These are phyloP conservation scores for Cladosporium sp. DNA, from an alignment of 2,329 filamentous ascomycete species.

Conservation along the genomic window DNA sequence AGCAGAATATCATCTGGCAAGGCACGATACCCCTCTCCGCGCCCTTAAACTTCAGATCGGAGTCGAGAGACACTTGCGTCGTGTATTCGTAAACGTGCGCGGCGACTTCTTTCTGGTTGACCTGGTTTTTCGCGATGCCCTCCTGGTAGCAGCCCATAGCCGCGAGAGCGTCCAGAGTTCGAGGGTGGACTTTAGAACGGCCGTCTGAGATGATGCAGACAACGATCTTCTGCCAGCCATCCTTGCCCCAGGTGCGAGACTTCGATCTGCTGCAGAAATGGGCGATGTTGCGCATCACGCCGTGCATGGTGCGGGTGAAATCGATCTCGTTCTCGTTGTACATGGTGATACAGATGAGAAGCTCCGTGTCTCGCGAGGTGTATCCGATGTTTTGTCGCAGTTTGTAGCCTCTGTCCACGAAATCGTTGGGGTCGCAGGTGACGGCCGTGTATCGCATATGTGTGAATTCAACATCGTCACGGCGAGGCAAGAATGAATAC, in stretches of 20 bases:
- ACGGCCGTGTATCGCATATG: constrained; percentile 99
- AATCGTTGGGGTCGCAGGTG: constrained; percentile 93
- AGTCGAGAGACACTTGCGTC: constrained; percentile 92
- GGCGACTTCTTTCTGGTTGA: constrained; percentile 93
- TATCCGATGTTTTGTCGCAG: constrained; percentile 84
- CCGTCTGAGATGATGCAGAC: constrained; percentile 96
- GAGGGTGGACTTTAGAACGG: constrained; percentile 85
- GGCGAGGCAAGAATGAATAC: constrained; percentile 90
- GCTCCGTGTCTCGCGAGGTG: constrained; percentile 82
- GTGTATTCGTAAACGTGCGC: constrained; percentile 99
- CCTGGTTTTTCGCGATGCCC: constrained; percentile 96
- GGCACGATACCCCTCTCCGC: constrained; percentile 98
- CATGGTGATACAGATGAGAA: constrained; percentile 98
- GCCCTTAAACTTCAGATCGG: constrained; percentile 97
- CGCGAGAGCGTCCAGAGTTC: constrained; percentile 88
- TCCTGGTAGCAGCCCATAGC: constrained; percentile 98
- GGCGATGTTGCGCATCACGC: constrained; percentile 95
- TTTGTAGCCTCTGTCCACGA: constrained; percentile 83
- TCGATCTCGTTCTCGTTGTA: constrained; percentile 98
- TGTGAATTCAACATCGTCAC: constrained; percentile 93
- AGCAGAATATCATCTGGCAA: constrained; percentile 95
- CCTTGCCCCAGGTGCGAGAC: constrained; percentile 93
- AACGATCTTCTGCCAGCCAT: constrained; percentile 98
- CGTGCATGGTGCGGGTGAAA: constrained; percentile 97
- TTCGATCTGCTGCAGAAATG: constrained; percentile 93